Base-by-base conservation (phyloP, 805 yeast genomes). In the Ogataea pini region DNA sequence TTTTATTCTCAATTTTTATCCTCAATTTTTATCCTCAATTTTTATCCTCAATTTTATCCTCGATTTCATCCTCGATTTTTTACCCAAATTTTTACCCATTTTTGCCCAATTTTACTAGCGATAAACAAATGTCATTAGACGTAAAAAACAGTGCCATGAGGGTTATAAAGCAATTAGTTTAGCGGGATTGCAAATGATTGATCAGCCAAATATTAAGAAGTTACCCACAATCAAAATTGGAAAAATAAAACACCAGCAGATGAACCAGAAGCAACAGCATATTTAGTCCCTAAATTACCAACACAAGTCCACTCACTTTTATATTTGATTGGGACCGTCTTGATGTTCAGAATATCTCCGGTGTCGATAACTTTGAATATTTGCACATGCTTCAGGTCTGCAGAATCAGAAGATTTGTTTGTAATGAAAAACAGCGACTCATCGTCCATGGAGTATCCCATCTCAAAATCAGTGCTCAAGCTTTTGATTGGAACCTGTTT, bases 401-500 rank as follows among this genome's bases (percentile, higher is more conserved):
- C 19, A 17, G 37, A 27, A 28, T 19, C 37, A 4, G 42, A 20
- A 5, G 48, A 7, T 18, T 19, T 31, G 14, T 41, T 44, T 17
- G 45, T 32, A 14, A 51, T 46, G 34, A 51, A 61, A 29, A 62
- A 57, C 9, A 57, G 16, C 3, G 58, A 51, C 16, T 49, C 53
- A 38, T 61, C 61, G 42, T 57, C 63, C 14, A 36, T 31, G 27
- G 57, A 50, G 20, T 44, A 31, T 8, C 60, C 59, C 16, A 61
- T 43, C 2, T 12, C 14, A 16, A 38, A 22, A 25, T 33, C 37
- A 2, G 33, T 33, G 7, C 29, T 14, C 29, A 29, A 29, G 19
- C 22, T 18, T 4, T 37, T 44, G 7, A 42, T 9, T 16, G 61
- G 59, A 42, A 63, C 50, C 17, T 45, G 51, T 39, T 57, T 57